Percentiles rank a stretch among this genome's conserved stretches.
Conservation (phyloP, 2,329 filamentous ascomycete species). For the Thelonectria blattea region DNA sequence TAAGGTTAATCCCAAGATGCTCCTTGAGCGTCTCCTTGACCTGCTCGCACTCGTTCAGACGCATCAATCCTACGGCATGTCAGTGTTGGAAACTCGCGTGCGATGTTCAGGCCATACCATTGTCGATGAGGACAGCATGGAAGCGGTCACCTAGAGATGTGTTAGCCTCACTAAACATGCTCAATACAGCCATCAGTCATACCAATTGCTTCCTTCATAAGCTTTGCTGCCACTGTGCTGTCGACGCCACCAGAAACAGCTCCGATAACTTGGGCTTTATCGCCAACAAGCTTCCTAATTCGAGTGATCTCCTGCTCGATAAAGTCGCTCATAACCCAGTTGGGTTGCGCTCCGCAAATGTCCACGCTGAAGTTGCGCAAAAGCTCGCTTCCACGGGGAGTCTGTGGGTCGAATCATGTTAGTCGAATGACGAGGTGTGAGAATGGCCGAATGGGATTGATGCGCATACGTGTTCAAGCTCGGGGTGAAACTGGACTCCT, state of each 20-base stretch:
- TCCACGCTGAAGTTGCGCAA: constrained; percentile 83
- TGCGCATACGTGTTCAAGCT: constrained; percentile 50
- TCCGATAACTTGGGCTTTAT: constrained; percentile 68
- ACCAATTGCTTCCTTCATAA: constrained; percentile 83
- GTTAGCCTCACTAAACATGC: neutral
- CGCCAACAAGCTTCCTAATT: constrained; percentile 82
- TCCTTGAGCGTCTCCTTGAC: constrained; percentile 81
- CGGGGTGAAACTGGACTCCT: constrained; percentile 84
- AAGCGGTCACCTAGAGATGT: constrained; percentile 64
- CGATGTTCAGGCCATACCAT: constrained; percentile 53
- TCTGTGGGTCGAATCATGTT: constrained; percentile 57
- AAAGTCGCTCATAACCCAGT: constrained; percentile 90
- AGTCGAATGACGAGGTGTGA: constrained; percentile 2
- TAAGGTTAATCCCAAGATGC: constrained; percentile 88
- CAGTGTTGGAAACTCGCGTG: neutral
- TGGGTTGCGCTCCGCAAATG: constrained; percentile 77
- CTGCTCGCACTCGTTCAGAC: constrained; percentile 80
- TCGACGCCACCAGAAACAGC: constrained; percentile 13
- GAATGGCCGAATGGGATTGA: neutral
- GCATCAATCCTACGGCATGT: constrained; percentile 60
- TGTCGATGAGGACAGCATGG: constrained; percentile 85
- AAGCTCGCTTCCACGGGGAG: constrained; percentile 70
- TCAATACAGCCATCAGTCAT: constrained; percentile 26
- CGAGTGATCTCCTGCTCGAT: constrained; percentile 78
- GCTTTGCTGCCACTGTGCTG: constrained; percentile 79